Evolutionary conservation across 345 rosid species (phyloP).

Genomic region (Rhizophora mangle): DNA sequence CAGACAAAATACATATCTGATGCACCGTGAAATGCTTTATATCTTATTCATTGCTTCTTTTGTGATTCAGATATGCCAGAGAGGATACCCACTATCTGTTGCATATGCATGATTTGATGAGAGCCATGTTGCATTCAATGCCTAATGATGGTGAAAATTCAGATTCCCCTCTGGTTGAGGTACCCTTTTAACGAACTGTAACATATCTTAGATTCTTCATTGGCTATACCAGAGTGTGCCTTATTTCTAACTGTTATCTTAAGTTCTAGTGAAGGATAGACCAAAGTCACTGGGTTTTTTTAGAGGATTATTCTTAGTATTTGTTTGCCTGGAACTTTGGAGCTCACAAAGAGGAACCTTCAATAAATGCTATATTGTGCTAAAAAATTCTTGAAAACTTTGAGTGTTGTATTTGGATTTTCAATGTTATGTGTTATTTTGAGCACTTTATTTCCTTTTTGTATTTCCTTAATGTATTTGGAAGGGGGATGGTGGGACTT

Average conservation of each 20-base stretch:
- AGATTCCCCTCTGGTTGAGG: constrained; percentile 69
- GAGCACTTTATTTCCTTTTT: no score
- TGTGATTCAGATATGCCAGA: constrained; percentile 75
- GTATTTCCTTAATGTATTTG: no score
- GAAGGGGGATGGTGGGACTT: not conserved
- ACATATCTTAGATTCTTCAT: constrained; percentile 1
- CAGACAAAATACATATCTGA: not conserved
- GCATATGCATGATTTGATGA: constrained; percentile 78
- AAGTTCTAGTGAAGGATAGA: no score
- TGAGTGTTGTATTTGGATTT: not conserved
- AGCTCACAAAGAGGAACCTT: no score
- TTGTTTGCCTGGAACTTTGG: no score
- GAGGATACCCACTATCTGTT: constrained; percentile 94
- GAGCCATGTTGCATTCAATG: constrained; percentile 37
- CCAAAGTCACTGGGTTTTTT: no score
- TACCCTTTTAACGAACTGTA: constrained; percentile 21
- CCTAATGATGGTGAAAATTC: constrained; percentile 41
- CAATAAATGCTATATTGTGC: no score
- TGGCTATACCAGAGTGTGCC: not conserved
- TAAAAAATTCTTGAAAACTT: not conserved
- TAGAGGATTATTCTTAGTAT: no score
- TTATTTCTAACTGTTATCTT: not conserved
- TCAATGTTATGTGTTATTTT: not conserved
- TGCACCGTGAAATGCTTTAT: not conserved
- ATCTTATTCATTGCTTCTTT: constrained; percentile 14